A percentile compares a stretch with the other conserved stretches of the same genome.
phyloP scores from a whole-genome alignment of 202 grass and related monocot genomes.

The Brachypodium distachyon region DNA sequence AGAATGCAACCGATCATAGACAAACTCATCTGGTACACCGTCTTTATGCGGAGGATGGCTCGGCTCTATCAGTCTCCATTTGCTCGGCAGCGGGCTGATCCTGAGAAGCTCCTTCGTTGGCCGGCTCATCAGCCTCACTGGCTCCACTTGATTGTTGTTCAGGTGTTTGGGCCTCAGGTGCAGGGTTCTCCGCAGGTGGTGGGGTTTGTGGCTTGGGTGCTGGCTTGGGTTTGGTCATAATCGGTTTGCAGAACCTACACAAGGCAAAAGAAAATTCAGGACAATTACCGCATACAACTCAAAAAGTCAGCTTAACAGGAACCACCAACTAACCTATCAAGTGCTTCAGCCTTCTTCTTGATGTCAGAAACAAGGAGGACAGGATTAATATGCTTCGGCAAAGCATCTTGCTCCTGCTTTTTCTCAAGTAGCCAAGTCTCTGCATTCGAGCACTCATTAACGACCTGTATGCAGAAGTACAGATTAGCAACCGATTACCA shows the following conservation, averaged over 20 bases:
- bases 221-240: constrained; percentile 70
- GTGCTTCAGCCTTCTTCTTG: constrained; percentile 58
- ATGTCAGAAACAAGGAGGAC: constrained; percentile 54
- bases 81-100: constrained; percentile 16
- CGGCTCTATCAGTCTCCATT: constrained; percentile 68
- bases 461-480: constrained; percentile 29
- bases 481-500: background rate
- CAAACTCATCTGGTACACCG: background rate
- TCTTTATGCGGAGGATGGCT: constrained; percentile 24
- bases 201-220: constrained; percentile 60
- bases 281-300: background rate
- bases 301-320: background rate
- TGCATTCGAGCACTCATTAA: constrained; percentile 67
- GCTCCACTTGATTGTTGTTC: constrained; percentile 25
- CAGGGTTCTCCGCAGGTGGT: constrained; percentile 28
- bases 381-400: constrained; percentile 62
- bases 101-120: constrained; percentile 18
- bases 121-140: background rate
- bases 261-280: background rate
- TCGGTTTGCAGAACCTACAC: constrained; percentile 59
- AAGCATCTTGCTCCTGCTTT: constrained; percentile 54
- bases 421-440: constrained; percentile 60
- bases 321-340: constrained; percentile 44
- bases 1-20: background rate
- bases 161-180: constrained; percentile 33